Evolutionary conservation across 331 rosid species (phyloP), one percentile per base, ranked within the genome.

Genomic region (Quercus tomentella): DNA sequence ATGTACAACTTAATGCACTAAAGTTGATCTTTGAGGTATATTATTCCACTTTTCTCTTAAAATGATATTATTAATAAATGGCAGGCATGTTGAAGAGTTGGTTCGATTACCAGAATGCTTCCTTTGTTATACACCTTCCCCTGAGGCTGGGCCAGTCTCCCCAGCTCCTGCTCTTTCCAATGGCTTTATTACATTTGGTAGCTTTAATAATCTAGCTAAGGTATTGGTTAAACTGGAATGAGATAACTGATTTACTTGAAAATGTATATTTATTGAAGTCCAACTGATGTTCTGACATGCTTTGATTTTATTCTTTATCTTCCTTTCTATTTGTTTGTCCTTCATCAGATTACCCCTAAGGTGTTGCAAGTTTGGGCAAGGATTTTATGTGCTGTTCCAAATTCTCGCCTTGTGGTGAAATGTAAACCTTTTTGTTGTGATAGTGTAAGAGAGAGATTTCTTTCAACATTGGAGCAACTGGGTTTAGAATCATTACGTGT

Each of bases 141-240:
- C 91, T 23, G 97, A 92, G 84, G 97, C 97, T 77, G 97, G 97
- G 54, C 79, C 92, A 79, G 83, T 92, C 77, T 73, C 86, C 83
- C 88, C 90, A 28, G 87, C 94, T 72, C 97, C 97, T 33, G 96
- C 96, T 45, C 90, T 91, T 76, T 85, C 97, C 66, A 92, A 92
- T 85, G 97, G 96, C 73, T 92, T 92, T 68, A 25, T 92, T 75
- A 92, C 97, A 51, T 92, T 92, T 87, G 97, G 97, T 49, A 92
- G 97, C 88, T 92, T 92, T 73, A 92, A 92, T 85, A 92, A 92
- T 90, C 91, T 92, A 67, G 97, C 97, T 1, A 92, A 92, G 96
- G 97, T 92, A 85, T 65, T 77, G 57, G 10, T 33, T 76, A 25
- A 56, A 77, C 74, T 72, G 30, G 33, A 30, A 33, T n/a, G 4